Evolutionary conservation across 2,329 filamentous ascomycete species (phyloP).

Genomic region (Fusarium sp.): DNA sequence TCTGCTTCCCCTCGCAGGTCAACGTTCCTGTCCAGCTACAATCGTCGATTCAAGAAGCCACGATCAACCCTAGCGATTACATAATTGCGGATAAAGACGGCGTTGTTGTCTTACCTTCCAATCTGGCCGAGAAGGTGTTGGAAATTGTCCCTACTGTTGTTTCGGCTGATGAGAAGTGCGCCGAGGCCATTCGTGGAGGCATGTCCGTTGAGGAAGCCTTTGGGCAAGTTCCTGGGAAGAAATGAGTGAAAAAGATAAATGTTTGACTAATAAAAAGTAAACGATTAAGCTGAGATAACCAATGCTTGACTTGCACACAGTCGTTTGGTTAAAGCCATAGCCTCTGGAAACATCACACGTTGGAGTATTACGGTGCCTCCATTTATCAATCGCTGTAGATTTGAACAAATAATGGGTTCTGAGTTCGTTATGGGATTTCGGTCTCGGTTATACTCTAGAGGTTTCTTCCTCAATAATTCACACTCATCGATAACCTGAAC

Average conservation of each 20-base stretch:
- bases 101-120: conserved; percentile 17
- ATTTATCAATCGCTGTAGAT: too few relatives aligned
- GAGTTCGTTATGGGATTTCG: too few relatives aligned
- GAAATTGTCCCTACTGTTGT: conserved; percentile 14
- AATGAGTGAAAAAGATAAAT: neutral
- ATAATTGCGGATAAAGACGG: conserved; percentile 22
- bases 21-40: conserved; percentile 24
- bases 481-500: too few relatives aligned
- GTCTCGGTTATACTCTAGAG: too few relatives aligned
- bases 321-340: too few relatives aligned
- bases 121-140: conserved; percentile 1
- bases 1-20: conserved; percentile 8
- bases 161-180: conserved; percentile 32
- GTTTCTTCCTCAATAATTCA: too few relatives aligned
- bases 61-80: neutral
- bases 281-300: neutral
- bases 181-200: conserved; percentile 26
- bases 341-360: too few relatives aligned
- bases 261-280: neutral
- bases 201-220: conserved; percentile 31
- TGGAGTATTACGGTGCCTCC: too few relatives aligned
- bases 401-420: too few relatives aligned
- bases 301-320: neutral
- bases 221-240: conserved; percentile 19
- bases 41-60: neutral